phyloP scores from a whole-genome alignment of 441 rosid species.

The Jatropha podagrica region DNA sequence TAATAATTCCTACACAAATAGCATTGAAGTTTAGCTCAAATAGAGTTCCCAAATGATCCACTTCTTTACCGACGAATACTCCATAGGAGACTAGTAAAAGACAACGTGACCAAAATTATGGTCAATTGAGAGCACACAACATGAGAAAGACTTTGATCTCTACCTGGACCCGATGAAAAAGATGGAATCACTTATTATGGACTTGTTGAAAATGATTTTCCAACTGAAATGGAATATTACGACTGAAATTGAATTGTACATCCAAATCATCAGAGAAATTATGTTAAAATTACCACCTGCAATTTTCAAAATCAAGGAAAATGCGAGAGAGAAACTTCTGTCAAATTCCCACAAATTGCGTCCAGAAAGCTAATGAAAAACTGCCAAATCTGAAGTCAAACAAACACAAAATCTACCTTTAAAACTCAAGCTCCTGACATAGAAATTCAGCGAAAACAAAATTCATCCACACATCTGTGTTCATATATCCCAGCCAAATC shows the following conservation, averaged over 20 bases:
- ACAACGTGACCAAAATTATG: too few species aligned
- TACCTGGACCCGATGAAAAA: too few species aligned
- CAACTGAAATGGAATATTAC: too few species aligned
- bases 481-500: too few species aligned
- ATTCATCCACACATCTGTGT: neutral
- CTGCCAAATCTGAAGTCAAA: neutral
- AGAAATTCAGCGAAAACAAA: neutral
- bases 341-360: neutral
- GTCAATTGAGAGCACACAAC: too few species aligned
- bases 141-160: too few species aligned
- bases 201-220: too few species aligned
- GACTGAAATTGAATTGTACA: too few species aligned
- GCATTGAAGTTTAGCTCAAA: neutral
- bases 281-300: neutral
- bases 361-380: neutral
- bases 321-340: neutral
- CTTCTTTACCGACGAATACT: too few species aligned
- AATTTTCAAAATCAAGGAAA: neutral
- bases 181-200: too few species aligned
- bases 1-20: neutral
- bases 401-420: neutral
- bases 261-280: neutral
- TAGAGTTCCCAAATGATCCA: too few species aligned
- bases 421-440: neutral
- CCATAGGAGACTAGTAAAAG: too few species aligned